A percentile compares a stretch with the other conserved stretches of the same genome.
phyloP scores from a whole-genome alignment of 176 grass and related monocot genomes.

The Hordeum marinum region DNA sequence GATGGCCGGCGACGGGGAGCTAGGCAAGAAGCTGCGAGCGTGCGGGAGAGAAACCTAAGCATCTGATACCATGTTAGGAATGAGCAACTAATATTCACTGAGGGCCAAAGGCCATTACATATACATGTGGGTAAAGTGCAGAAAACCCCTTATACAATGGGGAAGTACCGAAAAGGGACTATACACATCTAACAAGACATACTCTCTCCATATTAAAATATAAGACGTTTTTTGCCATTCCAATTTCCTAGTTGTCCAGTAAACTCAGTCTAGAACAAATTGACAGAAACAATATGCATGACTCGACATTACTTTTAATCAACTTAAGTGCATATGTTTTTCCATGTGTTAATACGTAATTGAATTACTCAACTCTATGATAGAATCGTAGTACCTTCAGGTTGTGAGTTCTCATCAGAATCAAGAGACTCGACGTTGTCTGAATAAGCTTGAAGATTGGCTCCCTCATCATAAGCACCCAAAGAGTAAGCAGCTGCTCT shows the following conservation, averaged over 20 bases:
- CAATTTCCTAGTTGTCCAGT: not conserved
- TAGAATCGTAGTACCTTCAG: conserved; percentile 63
- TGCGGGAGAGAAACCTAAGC: no score
- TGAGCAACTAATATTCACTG: no score
- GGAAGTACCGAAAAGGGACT: no score
- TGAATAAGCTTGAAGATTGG: conserved; percentile 69
- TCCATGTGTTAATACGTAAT: not conserved
- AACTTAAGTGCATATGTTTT: not conserved
- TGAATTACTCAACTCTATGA: not conserved
- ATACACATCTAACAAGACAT: no score
- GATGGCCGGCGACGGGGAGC: no score
- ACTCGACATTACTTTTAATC: not conserved
- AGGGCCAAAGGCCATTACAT: no score
- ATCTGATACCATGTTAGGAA: no score
- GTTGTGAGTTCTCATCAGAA: conserved; percentile 71
- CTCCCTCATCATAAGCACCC: conserved; percentile 84
- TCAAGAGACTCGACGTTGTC: conserved; percentile 78
- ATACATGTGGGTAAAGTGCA: no score
- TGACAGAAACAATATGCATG: not conserved
- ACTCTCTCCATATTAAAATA: no score
- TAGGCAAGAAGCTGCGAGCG: no score
- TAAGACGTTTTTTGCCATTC: no score
- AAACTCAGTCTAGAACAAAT: not conserved
- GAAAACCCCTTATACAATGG: no score
- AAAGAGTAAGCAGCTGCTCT: conserved; percentile 90